Evolutionary conservation across 768 basidiomycete genomes (phyloP), one percentile per base, ranked within the genome.

Genomic region (Lactarius tabidus): DNA sequence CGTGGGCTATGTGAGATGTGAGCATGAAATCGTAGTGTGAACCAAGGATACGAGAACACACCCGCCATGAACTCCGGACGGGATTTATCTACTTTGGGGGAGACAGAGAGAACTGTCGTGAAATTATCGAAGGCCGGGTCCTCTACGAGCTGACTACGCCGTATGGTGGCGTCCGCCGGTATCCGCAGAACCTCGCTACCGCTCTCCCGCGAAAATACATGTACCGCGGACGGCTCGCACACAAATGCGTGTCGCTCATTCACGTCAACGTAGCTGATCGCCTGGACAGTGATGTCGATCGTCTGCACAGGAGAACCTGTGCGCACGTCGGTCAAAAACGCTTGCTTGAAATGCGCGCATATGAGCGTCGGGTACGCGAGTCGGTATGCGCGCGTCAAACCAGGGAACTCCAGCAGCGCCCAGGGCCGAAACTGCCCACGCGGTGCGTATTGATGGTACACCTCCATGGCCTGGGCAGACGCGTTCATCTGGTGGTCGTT

Each of bases 281-380:
- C 14, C 14, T 58, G 64, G 64, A 83, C 79, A 2, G 79, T 78
- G 33, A 77, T 73, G 6, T 75, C 64, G 33, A 89, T 78, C 8
- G 77, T 79, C 71, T 86, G 81, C 1, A 82, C 71, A 14, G 84
- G 67, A 31, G 73, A 67, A 0, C 81, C 83, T 0, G 81, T 79
- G 1, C 79, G 78, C n/a, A 91, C 76, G 68, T 92, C 83, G 82
- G 83, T 91, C 3, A 91, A 63, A 67, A 81, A 89, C 0, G 85
- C 84, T 39, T 73, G 72, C 23, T 75, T 71, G 18, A 66, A 41
- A 1, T 80, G 77, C 0, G 81, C 80, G 1, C 84, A 82, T 3
- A 88, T 75, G 4, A 92, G 75, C 14, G 79, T 82, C 1, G 90
- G 89, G 71, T 86, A 87, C 14, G 84, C 84, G 64, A 89, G 84